phyloP scores from a whole-genome alignment of 139 green algal genomes.

The Dunaliella primolecta region DNA sequence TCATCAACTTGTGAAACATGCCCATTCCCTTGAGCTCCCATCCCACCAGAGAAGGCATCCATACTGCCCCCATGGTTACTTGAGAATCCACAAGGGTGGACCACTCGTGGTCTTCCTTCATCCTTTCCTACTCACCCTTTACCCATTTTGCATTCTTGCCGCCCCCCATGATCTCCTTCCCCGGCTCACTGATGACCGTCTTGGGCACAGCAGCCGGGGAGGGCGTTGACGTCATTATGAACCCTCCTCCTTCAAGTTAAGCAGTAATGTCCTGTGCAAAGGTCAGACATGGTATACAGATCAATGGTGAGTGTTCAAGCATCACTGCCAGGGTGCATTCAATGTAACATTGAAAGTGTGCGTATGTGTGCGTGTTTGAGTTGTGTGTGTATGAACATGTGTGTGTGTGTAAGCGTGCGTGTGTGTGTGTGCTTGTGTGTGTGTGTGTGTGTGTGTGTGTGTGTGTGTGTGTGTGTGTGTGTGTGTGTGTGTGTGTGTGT shows the following conservation, averaged over 20 bases:
- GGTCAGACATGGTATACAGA: no score
- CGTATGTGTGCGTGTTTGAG: background rate
- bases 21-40: no score
- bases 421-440: background rate
- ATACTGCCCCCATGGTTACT: no score
- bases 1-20: no score
- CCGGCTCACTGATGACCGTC: background rate
- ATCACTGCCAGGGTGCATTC: background rate
- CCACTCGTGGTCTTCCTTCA: no score
- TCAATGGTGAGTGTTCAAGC: background rate
- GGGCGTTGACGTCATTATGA: background rate
- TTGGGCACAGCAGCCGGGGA: background rate
- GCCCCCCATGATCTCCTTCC: slow-evolving; percentile 8
- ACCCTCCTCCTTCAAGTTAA: no score
- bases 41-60: no score
- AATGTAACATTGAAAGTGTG: no score
- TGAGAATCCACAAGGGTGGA: no score
- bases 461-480: no score
- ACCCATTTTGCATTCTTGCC: slow-evolving; percentile 23
- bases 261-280: no score
- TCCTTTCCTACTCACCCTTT: slow-evolving; percentile 12
- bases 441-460: no score
- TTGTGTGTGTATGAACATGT: background rate
- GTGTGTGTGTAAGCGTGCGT: background rate
- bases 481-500: background rate